Evolutionary conservation across 106 monocot genomes (phyloP).

Genomic region (Dendrobium huoshanense): DNA sequence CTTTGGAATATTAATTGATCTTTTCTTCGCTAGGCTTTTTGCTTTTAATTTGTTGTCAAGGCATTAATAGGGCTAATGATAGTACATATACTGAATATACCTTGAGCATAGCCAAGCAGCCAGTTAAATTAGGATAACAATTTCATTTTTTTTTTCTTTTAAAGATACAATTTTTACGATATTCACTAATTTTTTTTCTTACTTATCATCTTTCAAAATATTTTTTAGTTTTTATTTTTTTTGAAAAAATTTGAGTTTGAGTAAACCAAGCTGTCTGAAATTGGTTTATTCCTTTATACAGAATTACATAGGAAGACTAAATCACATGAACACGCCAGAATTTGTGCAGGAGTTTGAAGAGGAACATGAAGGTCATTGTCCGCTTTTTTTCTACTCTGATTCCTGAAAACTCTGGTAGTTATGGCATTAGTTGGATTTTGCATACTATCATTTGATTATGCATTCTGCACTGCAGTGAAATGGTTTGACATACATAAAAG

Average conservation of each 20-base stretch:
- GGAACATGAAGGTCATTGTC: conserved; percentile 80
- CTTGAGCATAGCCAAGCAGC: background rate
- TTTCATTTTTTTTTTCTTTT: too few species aligned
- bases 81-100: background rate
- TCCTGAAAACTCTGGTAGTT: background rate
- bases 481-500: conserved; percentile 87
- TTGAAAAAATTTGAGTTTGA: background rate
- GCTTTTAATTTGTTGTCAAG: background rate
- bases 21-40: background rate
- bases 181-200: too few species aligned
- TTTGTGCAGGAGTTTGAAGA: conserved; percentile 85
- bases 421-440: background rate
- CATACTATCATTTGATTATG: background rate
- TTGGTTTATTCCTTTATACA: background rate
- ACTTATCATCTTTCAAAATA: background rate
- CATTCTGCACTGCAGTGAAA: conserved; percentile 44
- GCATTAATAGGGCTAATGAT: background rate
- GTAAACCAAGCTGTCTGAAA: background rate
- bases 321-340: conserved; percentile 81
- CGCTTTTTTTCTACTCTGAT: background rate
- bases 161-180: too few species aligned
- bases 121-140: background rate
- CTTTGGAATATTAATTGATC: background rate
- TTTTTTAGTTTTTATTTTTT: background rate
- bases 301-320: conserved; percentile 87